These are phyloP conservation scores for Cladorrhinum samala DNA, from an alignment of 495 filamentous ascomycete genomes.

Conservation along the genomic window DNA sequence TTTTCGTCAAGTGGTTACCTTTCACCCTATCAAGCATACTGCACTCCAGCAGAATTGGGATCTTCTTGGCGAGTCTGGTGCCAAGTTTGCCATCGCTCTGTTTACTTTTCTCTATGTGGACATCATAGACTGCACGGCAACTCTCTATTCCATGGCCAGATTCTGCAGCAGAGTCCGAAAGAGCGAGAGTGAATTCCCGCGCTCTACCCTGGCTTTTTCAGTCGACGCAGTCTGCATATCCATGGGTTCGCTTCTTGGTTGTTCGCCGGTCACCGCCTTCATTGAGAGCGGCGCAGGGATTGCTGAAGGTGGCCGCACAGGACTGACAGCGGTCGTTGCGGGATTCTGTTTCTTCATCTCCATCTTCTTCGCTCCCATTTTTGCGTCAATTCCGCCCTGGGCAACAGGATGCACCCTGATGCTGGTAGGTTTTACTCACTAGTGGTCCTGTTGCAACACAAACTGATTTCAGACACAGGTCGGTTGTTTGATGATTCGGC, in stretches of 20 bases:
- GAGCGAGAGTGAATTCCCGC: conserved; percentile 55
- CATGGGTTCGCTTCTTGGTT: conserved; percentile 67
- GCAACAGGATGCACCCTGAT: conserved; percentile 76
- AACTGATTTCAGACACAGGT: conserved; percentile 28
- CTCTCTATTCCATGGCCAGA: conserved; percentile 74
- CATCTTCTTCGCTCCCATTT: conserved; percentile 77
- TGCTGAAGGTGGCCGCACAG: conserved; percentile 73
- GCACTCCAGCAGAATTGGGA: conserved; percentile 63
- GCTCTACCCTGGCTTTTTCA: conserved; percentile 60
- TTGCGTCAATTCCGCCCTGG: conserved; percentile 79
- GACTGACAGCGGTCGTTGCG: conserved; percentile 66
- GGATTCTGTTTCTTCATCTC: conserved; percentile 72
- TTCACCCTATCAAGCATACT: conserved; percentile 66
- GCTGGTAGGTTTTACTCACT: conserved; percentile 61
- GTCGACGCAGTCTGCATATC: conserved; percentile 67
- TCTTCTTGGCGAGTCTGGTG: conserved; percentile 43
- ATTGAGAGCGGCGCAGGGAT: conserved; percentile 81
- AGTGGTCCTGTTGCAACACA: not conserved
- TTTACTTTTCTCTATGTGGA: conserved; percentile 86
- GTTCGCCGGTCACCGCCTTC: conserved; percentile 72
- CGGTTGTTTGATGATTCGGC: conserved; percentile 52
- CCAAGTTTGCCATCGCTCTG: conserved; percentile 64
- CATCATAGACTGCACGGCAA: conserved; percentile 62
- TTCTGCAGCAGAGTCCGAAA: conserved; percentile 61
- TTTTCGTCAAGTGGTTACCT: conserved; percentile 72